Evolutionary conservation across 176 grass and related monocot genomes (phyloP).

Genomic region (Saccharum officinarum): DNA sequence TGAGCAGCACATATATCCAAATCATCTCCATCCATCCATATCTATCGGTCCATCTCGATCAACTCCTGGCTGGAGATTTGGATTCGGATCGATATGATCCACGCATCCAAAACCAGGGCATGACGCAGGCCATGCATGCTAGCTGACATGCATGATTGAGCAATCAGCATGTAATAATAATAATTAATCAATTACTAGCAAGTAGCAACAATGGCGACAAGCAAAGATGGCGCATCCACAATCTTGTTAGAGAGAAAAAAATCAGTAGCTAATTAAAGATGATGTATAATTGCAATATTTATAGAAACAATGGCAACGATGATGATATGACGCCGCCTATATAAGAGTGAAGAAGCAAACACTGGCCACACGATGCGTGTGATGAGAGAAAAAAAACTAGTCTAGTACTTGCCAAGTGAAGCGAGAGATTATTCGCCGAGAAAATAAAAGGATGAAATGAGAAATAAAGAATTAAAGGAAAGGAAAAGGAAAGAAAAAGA

Average conservation of each 20-base stretch:
- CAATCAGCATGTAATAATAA: too few relatives aligned
- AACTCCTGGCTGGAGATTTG: background rate
- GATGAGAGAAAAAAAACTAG: too few relatives aligned
- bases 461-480: background rate
- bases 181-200: too few relatives aligned
- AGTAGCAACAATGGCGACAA: too few relatives aligned
- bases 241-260: too few relatives aligned
- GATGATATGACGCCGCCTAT: background rate
- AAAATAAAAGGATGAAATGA: background rate
- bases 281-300: background rate
- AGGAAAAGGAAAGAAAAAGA: background rate
- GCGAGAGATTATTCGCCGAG: background rate
- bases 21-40: background rate
- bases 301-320: too few relatives aligned
- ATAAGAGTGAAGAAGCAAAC: background rate
- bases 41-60: background rate
- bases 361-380: background rate
- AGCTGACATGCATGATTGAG: background rate
- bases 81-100: background rate
- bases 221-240: too few relatives aligned
- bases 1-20: background rate
- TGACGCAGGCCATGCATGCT: background rate
- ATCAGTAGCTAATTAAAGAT: too few relatives aligned
- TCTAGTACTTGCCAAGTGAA: too few relatives aligned
- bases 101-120: background rate